phyloP scores from a whole-genome alignment of 2,329 filamentous ascomycete genomes.

The Fusarium agapanthi region DNA sequence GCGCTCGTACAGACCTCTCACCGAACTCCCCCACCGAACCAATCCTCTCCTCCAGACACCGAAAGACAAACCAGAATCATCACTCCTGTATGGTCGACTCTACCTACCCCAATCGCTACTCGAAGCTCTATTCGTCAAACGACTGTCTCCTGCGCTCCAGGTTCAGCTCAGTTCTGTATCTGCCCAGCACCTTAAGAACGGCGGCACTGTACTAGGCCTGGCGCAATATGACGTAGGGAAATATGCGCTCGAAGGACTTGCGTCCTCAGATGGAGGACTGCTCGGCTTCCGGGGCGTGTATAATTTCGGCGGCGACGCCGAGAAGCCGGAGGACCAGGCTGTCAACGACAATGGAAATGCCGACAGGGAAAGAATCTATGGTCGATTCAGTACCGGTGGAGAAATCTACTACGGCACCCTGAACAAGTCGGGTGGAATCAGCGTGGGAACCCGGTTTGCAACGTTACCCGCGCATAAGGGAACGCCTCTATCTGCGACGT shows the following conservation, averaged over 20 bases:
- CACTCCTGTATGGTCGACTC: conserved; percentile 78
- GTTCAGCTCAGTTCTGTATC: conserved; percentile 83
- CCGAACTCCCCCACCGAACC: conserved; percentile 60
- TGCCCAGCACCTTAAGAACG: conserved; percentile 74
- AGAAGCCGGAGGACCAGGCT: conserved; percentile 36
- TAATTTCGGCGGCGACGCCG: conserved; percentile 85
- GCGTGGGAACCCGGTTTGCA: conserved; percentile 86
- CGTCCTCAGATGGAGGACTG: conserved; percentile 90
- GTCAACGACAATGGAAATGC: conserved; percentile 36
- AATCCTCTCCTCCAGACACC: conserved; percentile 36
- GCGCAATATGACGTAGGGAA: conserved; percentile 85
- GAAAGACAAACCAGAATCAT: conserved; percentile 53
- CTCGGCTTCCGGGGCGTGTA: conserved; percentile 89
- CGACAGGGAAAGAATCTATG: conserved; percentile 72
- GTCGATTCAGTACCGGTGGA: conserved; percentile 87
- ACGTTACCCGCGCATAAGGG: conserved; percentile 83
- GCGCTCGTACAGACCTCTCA: conserved; percentile 82
- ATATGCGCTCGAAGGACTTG: conserved; percentile 89
- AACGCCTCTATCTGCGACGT: conserved; percentile 90
- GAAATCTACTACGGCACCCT: conserved; percentile 96
- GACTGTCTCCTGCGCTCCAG: conserved; percentile 80
- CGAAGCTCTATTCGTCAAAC: conserved; percentile 83
- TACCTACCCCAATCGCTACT: conserved; percentile 87
- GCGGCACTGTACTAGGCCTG: conserved; percentile 77
- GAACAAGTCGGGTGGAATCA: conserved; percentile 93